These are phyloP conservation scores for Sporothrix brasiliensis DNA, from an alignment of 2,329 filamentous ascomycete species.

Conservation along the genomic window DNA sequence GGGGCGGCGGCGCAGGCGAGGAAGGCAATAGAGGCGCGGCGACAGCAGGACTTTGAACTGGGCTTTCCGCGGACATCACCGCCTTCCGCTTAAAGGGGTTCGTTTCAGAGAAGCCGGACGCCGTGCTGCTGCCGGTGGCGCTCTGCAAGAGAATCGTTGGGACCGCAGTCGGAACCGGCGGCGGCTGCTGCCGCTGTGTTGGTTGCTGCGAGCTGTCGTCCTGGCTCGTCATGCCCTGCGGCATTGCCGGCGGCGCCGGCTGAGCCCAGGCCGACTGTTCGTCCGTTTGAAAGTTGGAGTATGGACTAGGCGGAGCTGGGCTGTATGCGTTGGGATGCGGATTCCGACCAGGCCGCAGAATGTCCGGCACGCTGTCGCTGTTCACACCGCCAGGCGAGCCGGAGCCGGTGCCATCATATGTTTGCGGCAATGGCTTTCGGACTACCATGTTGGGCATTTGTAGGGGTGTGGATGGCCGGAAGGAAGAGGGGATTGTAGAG, in stretches of 20 bases:
- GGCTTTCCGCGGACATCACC: constrained; percentile 34
- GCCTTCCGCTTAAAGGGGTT: constrained; percentile 60
- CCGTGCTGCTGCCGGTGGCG: constrained; percentile 32
- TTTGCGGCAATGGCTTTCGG: constrained; percentile 46
- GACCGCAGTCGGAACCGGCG: constrained; percentile 37
- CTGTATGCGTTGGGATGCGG: constrained; percentile 2
- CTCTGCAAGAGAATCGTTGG: constrained; percentile 43
- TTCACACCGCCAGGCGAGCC: constrained; percentile 17
- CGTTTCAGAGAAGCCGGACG: constrained; percentile 44
- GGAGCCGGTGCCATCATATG: constrained; percentile 40
- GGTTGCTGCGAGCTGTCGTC: neutral
- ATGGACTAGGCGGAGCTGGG: constrained; percentile 30
- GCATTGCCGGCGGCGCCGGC: constrained; percentile 17
- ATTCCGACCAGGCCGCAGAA: constrained; percentile 43
- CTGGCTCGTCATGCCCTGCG: neutral
- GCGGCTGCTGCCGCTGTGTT: constrained; percentile 6
- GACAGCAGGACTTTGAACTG: constrained; percentile 20
- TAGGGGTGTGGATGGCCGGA: no score
- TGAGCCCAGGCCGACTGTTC: constrained; percentile 46
- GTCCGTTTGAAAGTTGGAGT: constrained; percentile 40
- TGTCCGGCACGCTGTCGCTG: constrained; percentile 40
- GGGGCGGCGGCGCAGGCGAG: constrained; percentile 32
- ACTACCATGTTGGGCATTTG: constrained; percentile 46
- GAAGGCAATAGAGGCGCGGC: neutral
- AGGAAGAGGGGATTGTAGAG: neutral